Evolutionary conservation across 306 rosid species (phyloP).

Genomic region (Inga leiocalycina): DNA sequence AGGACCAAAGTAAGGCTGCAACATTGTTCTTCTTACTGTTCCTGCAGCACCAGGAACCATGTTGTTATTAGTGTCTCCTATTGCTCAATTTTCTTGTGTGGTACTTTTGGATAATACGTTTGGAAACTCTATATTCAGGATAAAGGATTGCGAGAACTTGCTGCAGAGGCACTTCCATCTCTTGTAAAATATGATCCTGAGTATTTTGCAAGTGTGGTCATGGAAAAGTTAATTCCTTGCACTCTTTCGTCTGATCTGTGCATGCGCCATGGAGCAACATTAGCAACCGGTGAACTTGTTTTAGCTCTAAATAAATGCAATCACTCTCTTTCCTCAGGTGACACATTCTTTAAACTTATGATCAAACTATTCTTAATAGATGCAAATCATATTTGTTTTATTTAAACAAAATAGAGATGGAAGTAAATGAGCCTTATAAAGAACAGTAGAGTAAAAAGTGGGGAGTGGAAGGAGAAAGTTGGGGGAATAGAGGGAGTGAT

Average conservation of each 20-base stretch:
- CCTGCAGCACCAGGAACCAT: neutral
- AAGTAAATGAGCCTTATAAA: neutral
- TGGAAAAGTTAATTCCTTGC: constrained; percentile 79
- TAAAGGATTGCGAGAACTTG: constrained; percentile 94
- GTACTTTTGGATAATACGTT: constrained; percentile 33
- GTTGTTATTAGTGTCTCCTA: constrained; percentile 12
- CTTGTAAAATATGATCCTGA: constrained; percentile 83
- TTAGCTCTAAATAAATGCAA: constrained; percentile 69
- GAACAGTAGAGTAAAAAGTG: neutral
- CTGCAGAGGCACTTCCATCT: constrained; percentile 80
- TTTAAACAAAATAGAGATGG: neutral
- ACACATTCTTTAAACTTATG: constrained; percentile 36
- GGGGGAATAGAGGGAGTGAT: neutral
- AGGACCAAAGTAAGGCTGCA: neutral
- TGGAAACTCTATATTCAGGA: constrained; percentile 61
- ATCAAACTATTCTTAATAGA: constrained; percentile 27
- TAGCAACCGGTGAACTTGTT: constrained; percentile 86
- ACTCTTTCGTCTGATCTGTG: constrained; percentile 95
- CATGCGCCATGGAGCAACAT: constrained; percentile 94
- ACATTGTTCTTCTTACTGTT: neutral
- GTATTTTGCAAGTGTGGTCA: constrained; percentile 59
- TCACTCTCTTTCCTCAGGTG: constrained; percentile 70
- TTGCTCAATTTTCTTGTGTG: constrained; percentile 23
- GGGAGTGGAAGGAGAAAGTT: neutral
- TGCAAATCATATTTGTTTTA: constrained; percentile 9